Conservation (phyloP, 2,329 filamentous ascomycete species). For the Alternaria angustiovoidea region DNA sequence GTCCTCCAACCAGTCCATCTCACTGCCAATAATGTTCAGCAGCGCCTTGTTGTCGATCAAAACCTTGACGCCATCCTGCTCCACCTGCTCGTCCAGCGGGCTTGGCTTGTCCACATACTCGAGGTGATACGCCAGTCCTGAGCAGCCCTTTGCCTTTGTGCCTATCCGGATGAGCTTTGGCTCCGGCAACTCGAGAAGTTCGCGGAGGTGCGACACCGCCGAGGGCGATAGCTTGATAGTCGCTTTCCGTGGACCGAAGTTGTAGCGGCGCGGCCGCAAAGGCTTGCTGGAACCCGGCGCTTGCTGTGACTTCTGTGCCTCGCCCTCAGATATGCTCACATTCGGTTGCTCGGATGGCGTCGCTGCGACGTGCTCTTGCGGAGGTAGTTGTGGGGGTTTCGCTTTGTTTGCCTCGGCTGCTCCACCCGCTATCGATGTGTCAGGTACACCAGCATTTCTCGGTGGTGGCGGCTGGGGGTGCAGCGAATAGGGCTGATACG, state of each 20-base stretch:
- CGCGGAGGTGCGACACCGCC: constrained; percentile 80
- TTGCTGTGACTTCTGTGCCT: constrained; percentile 68
- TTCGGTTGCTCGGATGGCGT: constrained; percentile 43
- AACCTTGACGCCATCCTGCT: constrained; percentile 95
- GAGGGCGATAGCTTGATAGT: constrained; percentile 85
- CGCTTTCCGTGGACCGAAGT: constrained; percentile 83
- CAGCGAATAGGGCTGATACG: constrained; percentile 69
- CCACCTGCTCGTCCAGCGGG: constrained; percentile 87
- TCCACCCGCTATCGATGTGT: constrained; percentile 67
- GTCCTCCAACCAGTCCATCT: constrained; percentile 99
- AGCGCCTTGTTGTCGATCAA: constrained; percentile 96
- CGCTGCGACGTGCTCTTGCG: constrained; percentile 31
- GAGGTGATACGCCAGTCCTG: constrained; percentile 88
- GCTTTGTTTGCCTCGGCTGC: constrained; percentile 58
- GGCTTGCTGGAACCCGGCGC: constrained; percentile 56
- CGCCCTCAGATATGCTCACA: constrained; percentile 65
- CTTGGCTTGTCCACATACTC: constrained; percentile 94
- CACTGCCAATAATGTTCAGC: constrained; percentile 96
- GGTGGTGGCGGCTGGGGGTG: constrained; percentile 65
- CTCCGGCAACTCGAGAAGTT: constrained; percentile 81
- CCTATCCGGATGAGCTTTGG: constrained; percentile 94
- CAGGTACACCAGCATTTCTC: constrained; percentile 65
- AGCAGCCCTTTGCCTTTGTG: constrained; percentile 93
- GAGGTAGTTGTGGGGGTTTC: constrained; percentile 53
- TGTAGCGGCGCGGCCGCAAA: constrained; percentile 67